These are phyloP conservation scores for Clavariopsis aquatica DNA, from an alignment of 495 filamentous ascomycete genomes.

Conservation along the genomic window DNA sequence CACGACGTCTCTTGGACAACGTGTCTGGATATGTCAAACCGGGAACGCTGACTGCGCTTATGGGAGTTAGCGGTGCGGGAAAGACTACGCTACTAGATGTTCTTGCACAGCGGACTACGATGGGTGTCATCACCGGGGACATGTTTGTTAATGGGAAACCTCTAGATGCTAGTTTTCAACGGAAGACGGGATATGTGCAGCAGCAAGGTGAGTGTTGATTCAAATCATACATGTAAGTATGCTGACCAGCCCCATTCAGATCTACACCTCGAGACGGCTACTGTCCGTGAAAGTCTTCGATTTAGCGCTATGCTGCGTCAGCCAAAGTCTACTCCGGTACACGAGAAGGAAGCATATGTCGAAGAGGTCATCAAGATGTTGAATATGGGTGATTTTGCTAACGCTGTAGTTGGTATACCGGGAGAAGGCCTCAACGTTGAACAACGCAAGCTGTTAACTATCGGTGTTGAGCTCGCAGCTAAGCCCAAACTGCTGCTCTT, in stretches of 20 bases:
- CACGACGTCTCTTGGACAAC: conserved; percentile 70
- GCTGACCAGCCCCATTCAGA: conserved; percentile 49
- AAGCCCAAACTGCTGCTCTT: conserved; percentile 86
- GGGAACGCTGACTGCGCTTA: conserved; percentile 80
- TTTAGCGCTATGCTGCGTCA: conserved; percentile 84
- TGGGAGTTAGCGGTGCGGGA: conserved; percentile 66
- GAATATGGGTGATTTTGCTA: conserved; percentile 80
- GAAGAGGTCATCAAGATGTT: conserved; percentile 86
- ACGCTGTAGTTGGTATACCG: conserved; percentile 80
- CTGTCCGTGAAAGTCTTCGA: conserved; percentile 76
- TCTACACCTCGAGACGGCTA: conserved; percentile 82
- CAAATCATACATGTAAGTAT: neutral
- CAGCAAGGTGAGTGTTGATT: conserved; percentile 59
- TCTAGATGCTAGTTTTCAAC: conserved; percentile 76
- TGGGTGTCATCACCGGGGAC: conserved; percentile 61
- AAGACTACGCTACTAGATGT: conserved; percentile 73
- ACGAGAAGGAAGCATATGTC: conserved; percentile 80
- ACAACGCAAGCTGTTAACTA: conserved; percentile 81
- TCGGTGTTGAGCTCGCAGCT: conserved; percentile 88
- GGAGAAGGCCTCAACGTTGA: conserved; percentile 87
- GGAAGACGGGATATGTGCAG: conserved; percentile 91
- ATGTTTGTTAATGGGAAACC: conserved; percentile 70
- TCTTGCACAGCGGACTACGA: conserved; percentile 72
- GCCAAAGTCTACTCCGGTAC: conserved; percentile 63
- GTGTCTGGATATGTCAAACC: conserved; percentile 88